Percentiles rank a stretch among this genome's conserved stretches.
Conservation (phyloP, 495 filamentous ascomycete species). For the Neurospora sp. region DNA sequence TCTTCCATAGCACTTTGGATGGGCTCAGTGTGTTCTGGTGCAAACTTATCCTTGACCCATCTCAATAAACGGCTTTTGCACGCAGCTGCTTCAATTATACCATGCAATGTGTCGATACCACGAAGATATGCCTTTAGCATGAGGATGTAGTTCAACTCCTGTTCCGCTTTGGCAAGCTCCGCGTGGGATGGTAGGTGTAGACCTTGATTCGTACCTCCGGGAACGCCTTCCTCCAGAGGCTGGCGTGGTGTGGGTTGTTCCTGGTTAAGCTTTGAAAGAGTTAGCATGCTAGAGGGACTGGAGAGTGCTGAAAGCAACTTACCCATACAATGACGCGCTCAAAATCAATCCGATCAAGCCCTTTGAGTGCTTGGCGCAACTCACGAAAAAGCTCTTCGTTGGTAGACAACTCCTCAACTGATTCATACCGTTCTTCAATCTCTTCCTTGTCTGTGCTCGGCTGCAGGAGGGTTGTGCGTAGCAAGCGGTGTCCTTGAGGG, state of each 20-base stretch:
- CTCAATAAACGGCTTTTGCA: conserved; percentile 47
- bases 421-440: conserved; percentile 61
- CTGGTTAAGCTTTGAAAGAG: neutral
- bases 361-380: conserved; percentile 49
- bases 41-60: conserved; percentile 59
- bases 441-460: conserved; percentile 65
- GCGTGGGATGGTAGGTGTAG: conserved; percentile 40
- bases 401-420: conserved; percentile 70
- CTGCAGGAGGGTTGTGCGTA: conserved; percentile 77
- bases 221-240: conserved; percentile 11
- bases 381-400: conserved; percentile 84
- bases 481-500: conserved; percentile 74
- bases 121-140: conserved; percentile 53
- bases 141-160: conserved; percentile 17
- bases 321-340: conserved; percentile 13
- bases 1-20: conserved; percentile 55
- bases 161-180: conserved; percentile 14
- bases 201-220: conserved; percentile 5
- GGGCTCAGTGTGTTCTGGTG: conserved; percentile 45
- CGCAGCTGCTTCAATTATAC: conserved; percentile 55
- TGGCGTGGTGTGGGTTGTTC: neutral
- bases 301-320: neutral
- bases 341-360: conserved; percentile 14
- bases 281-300: neutral
- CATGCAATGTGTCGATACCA: conserved; percentile 55